Evolutionary conservation across 192 early-diverging fungal genomes (phyloP), one percentile per base, ranked within the genome.

Genomic region (Coemansia sp.): DNA sequence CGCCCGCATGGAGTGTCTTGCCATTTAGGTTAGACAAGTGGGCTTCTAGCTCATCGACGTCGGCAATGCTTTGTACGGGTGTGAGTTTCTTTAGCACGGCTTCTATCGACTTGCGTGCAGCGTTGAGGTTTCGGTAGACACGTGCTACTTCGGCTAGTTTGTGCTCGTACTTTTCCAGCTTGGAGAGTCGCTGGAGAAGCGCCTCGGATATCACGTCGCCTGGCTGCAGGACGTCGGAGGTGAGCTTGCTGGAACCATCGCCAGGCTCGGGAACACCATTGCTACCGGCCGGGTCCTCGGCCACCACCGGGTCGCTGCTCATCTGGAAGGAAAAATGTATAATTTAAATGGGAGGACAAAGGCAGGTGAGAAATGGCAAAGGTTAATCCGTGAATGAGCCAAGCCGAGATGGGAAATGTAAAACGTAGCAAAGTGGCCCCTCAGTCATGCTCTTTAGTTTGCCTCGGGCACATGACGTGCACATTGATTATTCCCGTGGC

Each of bases 161-260:
- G 49, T 77, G 63, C 60, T 77, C 74, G 51, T 70, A 77, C 27
- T 77, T 77, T 55, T 77, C 74, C 2, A 77, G 49, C 42, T 67
- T 66, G 0, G 48, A 46, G 3, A 77, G 40, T 3, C 74, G 55
- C 1, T 18, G 15, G 5, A 77, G 47, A 10, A 77, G 30, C 7
- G 41, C 33, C 34, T 61, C 59, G 13, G 47, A 70, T 2, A 77
- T 38, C 5, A 39, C 15, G 30, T 76, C 72, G 54, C 72, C 72
- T 0, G 49, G 30, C 17, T 45, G 38, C 19, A 68, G 51, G 2
- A 57, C 46, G 1, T 63, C 60, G 8, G 71, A 75, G 5, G 65
- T 56, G n/a, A 63, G 53, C 29, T 56, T 59, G 43, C 38, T 32
- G 27, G 53, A 15, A 4, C 9, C 30, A 31, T 8, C 30, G 30